A percentile compares a stretch with the other conserved stretches of the same genome.
These are phyloP conservation scores for Lachnellula suecica DNA, from an alignment of 2,329 filamentous ascomycete genomes.

Conservation along the genomic window DNA sequence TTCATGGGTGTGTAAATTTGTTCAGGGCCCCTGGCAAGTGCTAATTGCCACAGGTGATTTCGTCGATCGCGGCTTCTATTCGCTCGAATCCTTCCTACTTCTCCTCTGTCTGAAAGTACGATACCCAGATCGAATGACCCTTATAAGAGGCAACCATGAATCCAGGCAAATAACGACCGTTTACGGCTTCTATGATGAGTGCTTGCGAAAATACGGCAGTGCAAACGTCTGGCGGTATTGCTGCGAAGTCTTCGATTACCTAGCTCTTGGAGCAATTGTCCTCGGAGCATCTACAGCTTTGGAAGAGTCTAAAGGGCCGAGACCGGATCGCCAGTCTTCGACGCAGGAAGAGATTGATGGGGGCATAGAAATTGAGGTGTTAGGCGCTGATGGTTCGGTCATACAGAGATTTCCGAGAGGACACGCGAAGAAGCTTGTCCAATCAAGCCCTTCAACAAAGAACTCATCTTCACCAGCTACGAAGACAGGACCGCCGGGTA, in stretches of 20 bases:
- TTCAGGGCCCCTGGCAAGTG: not conserved
- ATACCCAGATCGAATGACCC: constrained; percentile 94
- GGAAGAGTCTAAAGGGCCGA: constrained; percentile 37
- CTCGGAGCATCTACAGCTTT: constrained; percentile 77
- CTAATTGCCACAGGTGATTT: constrained; percentile 69
- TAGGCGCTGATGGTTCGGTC: constrained; percentile 79
- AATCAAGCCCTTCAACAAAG: constrained; percentile 38
- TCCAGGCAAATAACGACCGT: constrained; percentile 96
- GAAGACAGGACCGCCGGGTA: constrained; percentile 73
- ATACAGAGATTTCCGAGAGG: constrained; percentile 69
- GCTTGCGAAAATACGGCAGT: constrained; percentile 90
- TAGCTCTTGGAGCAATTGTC: constrained; percentile 96
- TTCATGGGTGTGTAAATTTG: constrained; percentile 74
- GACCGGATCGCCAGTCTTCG: constrained; percentile 35
- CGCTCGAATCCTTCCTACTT: constrained; percentile 92
- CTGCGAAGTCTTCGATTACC: constrained; percentile 97
- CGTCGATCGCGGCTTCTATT: constrained; percentile 97
- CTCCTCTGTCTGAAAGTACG: constrained; percentile 95
- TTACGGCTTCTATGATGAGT: constrained; percentile 98
- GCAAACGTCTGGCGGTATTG: constrained; percentile 97
- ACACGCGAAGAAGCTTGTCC: constrained; percentile 32
- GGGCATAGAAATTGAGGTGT: constrained; percentile 89
- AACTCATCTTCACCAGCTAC: constrained; percentile 39
- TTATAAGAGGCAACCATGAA: constrained; percentile 94
- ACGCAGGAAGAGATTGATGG: constrained; percentile 55